phyloP scores from a whole-genome alignment of 768 basidiomycete genomes.

The Goffeauzyma gilvescens region DNA sequence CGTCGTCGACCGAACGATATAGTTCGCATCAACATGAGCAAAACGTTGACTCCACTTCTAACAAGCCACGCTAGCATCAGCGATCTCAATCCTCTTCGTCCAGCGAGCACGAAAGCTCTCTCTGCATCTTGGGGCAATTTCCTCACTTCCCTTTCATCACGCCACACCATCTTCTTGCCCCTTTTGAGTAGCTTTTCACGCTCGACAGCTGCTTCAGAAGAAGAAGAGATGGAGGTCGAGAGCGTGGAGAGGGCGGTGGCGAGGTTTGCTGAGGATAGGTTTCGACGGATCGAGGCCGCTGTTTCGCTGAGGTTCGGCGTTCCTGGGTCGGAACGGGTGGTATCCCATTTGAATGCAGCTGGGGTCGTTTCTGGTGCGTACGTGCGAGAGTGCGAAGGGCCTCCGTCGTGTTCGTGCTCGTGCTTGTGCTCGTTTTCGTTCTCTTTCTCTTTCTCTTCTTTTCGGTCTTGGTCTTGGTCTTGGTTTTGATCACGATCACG shows the following conservation, averaged over 20 bases:
- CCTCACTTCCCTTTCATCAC: slow-evolving; percentile 20
- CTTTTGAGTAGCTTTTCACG: neutral
- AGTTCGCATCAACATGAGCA: slow-evolving; percentile 56
- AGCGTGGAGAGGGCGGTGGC: neutral
- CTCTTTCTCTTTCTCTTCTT: too few relatives aligned
- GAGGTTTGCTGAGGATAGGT: too few relatives aligned
- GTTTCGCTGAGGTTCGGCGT: slow-evolving; percentile 31
- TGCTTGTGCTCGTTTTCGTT: too few relatives aligned
- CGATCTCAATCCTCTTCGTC: slow-evolving; percentile 38
- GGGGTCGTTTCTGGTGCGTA: too few relatives aligned
- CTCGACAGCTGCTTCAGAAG: neutral
- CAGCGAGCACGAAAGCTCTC: slow-evolving; percentile 24
- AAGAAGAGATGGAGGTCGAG: neutral
- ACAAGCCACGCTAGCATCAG: slow-evolving; percentile 61
- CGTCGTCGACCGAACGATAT: neutral
- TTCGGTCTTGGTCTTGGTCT: too few relatives aligned
- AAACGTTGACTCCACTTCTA: slow-evolving; percentile 62
- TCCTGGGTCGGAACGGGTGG: slow-evolving; percentile 27
- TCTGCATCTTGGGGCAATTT: slow-evolving; percentile 27
- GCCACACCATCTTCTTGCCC: slow-evolving; percentile 26
- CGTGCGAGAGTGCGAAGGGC: too few relatives aligned
- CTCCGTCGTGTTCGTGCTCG: too few relatives aligned
- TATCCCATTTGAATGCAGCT: slow-evolving; percentile 16
- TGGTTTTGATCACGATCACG: too few relatives aligned
- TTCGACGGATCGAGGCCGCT: slow-evolving; percentile 13